A percentile compares a stretch with the other conserved stretches of the same genome.
phyloP scores from a whole-genome alignment of 148 eudicot species.

The Camellia lanceoleosa region DNA sequence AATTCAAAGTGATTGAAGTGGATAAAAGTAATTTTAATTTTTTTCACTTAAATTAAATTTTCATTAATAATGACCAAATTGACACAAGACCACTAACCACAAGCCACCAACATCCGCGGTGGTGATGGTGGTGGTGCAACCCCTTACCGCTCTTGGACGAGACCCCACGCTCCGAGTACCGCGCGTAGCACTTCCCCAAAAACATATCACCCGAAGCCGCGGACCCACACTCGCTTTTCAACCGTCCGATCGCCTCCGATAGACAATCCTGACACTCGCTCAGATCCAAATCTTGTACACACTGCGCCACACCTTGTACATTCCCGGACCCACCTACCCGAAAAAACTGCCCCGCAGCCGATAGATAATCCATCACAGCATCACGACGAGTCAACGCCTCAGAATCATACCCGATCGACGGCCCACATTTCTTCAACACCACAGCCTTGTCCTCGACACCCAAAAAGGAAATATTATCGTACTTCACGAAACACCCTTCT shows the following conservation, averaged over 20 bases:
- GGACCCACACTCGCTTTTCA: conserved; percentile 38
- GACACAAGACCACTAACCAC: not conserved
- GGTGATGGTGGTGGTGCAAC: conserved; percentile 1
- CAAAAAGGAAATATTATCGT: conserved; percentile 44
- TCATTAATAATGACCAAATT: not conserved
- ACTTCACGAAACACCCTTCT: conserved; percentile 54
- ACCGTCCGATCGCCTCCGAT: conserved; percentile 41
- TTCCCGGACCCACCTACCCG: conserved; percentile 39
- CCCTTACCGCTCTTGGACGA: conserved; percentile 18
- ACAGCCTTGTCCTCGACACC: conserved; percentile 51
- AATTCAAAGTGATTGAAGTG: not conserved
- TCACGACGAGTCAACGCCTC: conserved; percentile 27
- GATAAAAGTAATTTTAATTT: not conserved
- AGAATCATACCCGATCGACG: conserved; percentile 24
- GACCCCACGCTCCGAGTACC: conserved; percentile 32
- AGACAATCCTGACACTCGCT: conserved; percentile 57
- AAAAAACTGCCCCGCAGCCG: conserved; percentile 28
- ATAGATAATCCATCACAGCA: conserved; percentile 27
- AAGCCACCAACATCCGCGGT: conserved; percentile 1
- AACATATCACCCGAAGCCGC: conserved; percentile 49
- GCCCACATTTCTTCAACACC: conserved; percentile 45
- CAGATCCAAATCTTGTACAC: conserved; percentile 47
- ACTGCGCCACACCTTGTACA: conserved; percentile 46
- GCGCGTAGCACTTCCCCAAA: conserved; percentile 51
- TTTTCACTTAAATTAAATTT: not conserved